Evolutionary conservation across 1,139 yeast genomes (phyloP).

Genomic region (Nakaseomyces delphensis): DNA sequence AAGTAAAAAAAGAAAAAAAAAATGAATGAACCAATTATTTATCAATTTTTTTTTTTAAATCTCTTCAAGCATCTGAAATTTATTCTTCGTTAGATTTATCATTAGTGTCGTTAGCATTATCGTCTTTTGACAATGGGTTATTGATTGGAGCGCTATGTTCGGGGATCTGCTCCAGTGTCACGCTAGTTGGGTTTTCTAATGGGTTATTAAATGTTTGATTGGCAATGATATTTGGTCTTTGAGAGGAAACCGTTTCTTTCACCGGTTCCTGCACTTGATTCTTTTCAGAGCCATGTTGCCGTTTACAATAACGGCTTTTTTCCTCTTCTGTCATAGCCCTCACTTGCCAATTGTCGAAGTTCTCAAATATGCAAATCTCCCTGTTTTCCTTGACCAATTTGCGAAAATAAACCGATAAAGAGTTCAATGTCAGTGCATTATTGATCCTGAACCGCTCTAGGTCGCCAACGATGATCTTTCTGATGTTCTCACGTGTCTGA

Average conservation of each 20-base stretch:
- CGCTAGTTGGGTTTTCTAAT: conserved; percentile 1
- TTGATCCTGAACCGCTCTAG: conserved; percentile 30
- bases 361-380: conserved; percentile 29
- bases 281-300: conserved; percentile 16
- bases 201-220: conserved; percentile 6
- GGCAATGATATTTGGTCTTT: conserved; percentile 4
- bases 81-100: neutral
- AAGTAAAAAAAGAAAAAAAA: neutral
- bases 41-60: neutral
- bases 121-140: neutral
- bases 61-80: neutral
- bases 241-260: neutral
- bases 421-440: conserved; percentile 29
- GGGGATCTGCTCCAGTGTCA: neutral
- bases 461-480: conserved; percentile 30
- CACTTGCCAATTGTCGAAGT: conserved; percentile 28
- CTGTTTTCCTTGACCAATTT: conserved; percentile 26
- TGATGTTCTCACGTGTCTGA: conserved; percentile 27
- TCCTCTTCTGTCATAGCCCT: conserved; percentile 29
- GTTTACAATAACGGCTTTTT: conserved; percentile 27
- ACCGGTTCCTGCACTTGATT: neutral
- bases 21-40: neutral
- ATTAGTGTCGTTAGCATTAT: neutral
- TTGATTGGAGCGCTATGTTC: neutral
- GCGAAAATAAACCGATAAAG: conserved; percentile 29